Evolutionary conservation across 163 green algal species (phyloP).

Genomic region (Scenedesmus sp.): DNA sequence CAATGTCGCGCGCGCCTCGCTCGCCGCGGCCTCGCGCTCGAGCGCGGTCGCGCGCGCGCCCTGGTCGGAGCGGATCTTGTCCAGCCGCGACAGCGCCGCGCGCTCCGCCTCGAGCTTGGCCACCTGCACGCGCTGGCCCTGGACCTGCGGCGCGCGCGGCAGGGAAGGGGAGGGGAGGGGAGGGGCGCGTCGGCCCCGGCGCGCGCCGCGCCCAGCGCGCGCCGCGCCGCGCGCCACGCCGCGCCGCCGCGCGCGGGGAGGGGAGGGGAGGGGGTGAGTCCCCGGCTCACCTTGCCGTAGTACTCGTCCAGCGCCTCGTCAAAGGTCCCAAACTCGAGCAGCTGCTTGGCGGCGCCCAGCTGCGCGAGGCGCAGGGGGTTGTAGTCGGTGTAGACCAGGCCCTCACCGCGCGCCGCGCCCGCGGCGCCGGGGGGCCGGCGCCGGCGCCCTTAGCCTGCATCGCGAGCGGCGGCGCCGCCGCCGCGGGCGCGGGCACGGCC

Average conservation of each 20-base stretch:
- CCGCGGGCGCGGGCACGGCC: conserved; percentile 28
- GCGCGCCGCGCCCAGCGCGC: neutral
- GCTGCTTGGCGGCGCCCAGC: neutral
- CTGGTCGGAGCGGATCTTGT: conserved; percentile 75
- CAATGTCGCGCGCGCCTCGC: conserved; percentile 60
- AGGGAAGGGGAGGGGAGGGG: neutral
- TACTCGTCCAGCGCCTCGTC: conserved; percentile 93
- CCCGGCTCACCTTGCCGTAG: conserved; percentile 77
- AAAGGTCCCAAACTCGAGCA: conserved; percentile 79
- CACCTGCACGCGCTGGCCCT: conserved; percentile 71
- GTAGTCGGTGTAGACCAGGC: conserved; percentile 80
- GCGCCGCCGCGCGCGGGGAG: too few relatives aligned
- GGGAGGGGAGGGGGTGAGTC: too few relatives aligned
- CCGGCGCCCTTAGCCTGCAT: neutral
- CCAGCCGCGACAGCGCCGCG: conserved; percentile 78
- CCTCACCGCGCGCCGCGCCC: neutral
- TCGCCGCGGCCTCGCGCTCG: conserved; percentile 65
- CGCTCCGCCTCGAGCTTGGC: conserved; percentile 66
- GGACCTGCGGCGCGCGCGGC: conserved; percentile 53
- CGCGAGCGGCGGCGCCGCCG: conserved; percentile 11
- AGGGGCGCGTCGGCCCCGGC: neutral
- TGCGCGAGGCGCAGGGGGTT: conserved; percentile 79
- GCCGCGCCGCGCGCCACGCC: too few relatives aligned
- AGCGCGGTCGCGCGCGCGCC: conserved; percentile 68
- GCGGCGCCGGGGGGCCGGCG: neutral